Evolutionary conservation across 768 basidiomycete species (phyloP).

Genomic region (Megacollybia marginata): DNA sequence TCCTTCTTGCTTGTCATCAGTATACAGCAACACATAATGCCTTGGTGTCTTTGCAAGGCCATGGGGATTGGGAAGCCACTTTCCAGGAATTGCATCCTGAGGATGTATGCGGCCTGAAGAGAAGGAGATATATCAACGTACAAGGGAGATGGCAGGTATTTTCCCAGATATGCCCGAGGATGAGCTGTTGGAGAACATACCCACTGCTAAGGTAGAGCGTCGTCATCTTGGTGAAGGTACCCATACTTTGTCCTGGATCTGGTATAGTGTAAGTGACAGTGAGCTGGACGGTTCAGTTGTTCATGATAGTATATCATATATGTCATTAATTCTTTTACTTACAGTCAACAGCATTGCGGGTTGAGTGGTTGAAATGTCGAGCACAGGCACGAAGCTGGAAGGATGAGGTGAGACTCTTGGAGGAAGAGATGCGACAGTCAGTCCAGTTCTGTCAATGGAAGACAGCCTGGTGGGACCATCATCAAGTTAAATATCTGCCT

Average conservation of each 20-base stretch:
- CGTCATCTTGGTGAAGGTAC: slow-evolving; percentile 6
- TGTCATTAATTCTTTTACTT: too few relatives aligned
- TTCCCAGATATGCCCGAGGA: not conserved
- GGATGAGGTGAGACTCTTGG: too few relatives aligned
- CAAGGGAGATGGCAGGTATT: not conserved
- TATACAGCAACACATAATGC: not conserved
- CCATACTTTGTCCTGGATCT: slow-evolving; percentile 12
- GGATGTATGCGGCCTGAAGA: not conserved
- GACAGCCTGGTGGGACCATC: too few relatives aligned
- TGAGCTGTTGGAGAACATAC: not conserved
- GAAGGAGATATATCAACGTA: not conserved
- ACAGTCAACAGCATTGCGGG: too few relatives aligned
- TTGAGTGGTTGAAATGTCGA: too few relatives aligned
- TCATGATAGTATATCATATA: slow-evolving; percentile 4
- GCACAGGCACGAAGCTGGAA: too few relatives aligned
- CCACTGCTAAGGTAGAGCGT: not conserved
- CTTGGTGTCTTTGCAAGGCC: not conserved
- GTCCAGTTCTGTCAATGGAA: too few relatives aligned
- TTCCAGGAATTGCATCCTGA: not conserved
- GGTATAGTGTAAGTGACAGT: slow-evolving; percentile 5
- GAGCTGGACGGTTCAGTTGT: not conserved
- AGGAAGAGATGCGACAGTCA: too few relatives aligned
- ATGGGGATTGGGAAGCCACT: not conserved
- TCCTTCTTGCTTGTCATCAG: not conserved
- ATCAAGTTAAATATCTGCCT: too few relatives aligned